Evolutionary conservation across 768 basidiomycete genomes (phyloP), one percentile per base, ranked within the genome.

Genomic region (Holtermanniella nyarrowii): DNA sequence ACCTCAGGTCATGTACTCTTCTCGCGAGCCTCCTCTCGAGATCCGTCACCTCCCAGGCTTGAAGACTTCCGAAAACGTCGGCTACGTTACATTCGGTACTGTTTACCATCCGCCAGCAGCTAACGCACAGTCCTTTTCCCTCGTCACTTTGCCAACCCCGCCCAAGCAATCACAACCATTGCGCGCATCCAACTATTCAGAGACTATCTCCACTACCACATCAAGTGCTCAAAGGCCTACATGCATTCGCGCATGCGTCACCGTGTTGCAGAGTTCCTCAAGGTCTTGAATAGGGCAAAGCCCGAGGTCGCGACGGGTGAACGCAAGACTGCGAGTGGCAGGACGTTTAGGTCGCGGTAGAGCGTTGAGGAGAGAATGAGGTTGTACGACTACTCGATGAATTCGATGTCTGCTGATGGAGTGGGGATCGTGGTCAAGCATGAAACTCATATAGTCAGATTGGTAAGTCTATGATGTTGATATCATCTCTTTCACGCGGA

Each of bases 161-260:
- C 76, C 18, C 76, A 79, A 18, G 85, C 88, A 13, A 76, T 79
- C 2, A 76, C 77, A 37, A 90, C 89, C 13, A 95, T 96, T 68
- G 90, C 89, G 24, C 88, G 88, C 62, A 86, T 97, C 63, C 88
- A 96, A 69, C 76, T 93, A 22, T 97, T 99, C 84, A 81, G 95
- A 50, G 89, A 96, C 72, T 96, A 96, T 68, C 77, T 99, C n/a
- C 95, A 99, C 74, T 97, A 97, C 73, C 93, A 97, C 69, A 95
- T 99, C 79, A 97, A 66, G 44, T 69, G 89, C 69, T 90, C 85
- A 48, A 96, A 96, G 72, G 95, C 93, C 0, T 97, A 99, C 74
- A 93, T 99, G 88, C 93, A 97, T 73, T 91, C 88, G 2, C 78
- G 95, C 42, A 91, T 97, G 89, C 78, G 95, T 54, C 78, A 84